These are phyloP conservation scores for Plenodomus tracheiphilus DNA, from an alignment of 2,329 filamentous ascomycete genomes.

Conservation along the genomic window DNA sequence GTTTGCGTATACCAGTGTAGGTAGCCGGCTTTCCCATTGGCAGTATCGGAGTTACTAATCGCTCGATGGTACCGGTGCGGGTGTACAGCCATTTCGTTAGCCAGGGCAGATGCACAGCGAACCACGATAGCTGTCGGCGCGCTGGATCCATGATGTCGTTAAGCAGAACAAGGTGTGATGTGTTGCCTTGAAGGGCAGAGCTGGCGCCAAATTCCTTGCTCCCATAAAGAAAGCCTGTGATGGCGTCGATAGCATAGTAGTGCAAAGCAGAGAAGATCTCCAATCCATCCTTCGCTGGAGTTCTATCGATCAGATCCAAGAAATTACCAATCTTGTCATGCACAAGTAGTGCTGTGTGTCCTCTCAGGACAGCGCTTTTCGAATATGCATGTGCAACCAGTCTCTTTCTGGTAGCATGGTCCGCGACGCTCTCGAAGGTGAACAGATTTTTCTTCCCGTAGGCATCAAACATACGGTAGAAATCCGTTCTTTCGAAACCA, in stretches of 20 bases:
- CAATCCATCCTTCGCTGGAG: constrained; percentile 27
- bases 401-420: constrained; percentile 58
- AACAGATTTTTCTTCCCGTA: constrained; percentile 59
- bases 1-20: constrained; percentile 55
- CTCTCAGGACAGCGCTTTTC: constrained; percentile 49
- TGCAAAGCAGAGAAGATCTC: constrained; percentile 57
- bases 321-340: constrained; percentile 32
- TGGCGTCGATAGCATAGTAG: constrained; percentile 58
- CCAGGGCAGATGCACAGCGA: constrained; percentile 50
- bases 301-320: constrained; percentile 46
- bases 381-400: constrained; percentile 57
- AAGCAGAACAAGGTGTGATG: constrained; percentile 47
- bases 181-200: constrained; percentile 45
- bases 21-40: constrained; percentile 57
- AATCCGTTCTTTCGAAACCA: constrained; percentile 54
- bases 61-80: constrained; percentile 44
- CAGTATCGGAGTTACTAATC: constrained; percentile 45
- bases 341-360: constrained; percentile 36
- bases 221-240: constrained; percentile 58
- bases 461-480: constrained; percentile 61
- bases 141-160: constrained; percentile 54
- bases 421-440: constrained; percentile 50
- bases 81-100: constrained; percentile 57
- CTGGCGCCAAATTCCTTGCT: constrained; percentile 47
- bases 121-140: constrained; percentile 55